Evolutionary conservation across 1,284 basidiomycete species (phyloP).

Genomic region (Inonotus obliquus): DNA sequence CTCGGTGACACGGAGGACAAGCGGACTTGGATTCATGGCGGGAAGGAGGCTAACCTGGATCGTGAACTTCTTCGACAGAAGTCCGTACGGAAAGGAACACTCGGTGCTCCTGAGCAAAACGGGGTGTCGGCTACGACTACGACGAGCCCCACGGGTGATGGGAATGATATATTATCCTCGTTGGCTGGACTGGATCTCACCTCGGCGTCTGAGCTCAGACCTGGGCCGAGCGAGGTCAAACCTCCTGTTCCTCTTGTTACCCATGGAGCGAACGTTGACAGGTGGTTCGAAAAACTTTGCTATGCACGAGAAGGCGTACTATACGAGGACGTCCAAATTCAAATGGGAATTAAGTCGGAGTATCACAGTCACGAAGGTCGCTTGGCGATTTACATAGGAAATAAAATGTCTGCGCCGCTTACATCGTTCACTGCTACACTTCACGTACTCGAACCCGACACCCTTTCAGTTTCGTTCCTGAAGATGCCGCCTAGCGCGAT

Average conservation of each 20-base stretch:
- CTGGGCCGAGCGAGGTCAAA: conserved; percentile 14
- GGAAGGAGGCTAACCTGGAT: conserved; percentile 86
- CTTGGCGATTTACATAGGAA: conserved; percentile 91
- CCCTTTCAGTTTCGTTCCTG: conserved; percentile 76
- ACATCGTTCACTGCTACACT: conserved; percentile 87
- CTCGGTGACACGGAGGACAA: conserved; percentile 90
- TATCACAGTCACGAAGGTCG: conserved; percentile 92
- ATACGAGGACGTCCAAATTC: conserved; percentile 93
- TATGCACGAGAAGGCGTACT: conserved; percentile 85
- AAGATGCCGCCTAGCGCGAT: conserved; percentile 86
- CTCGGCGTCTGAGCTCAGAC: conserved; percentile 30
- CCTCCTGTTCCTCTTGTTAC: conserved; percentile 44
- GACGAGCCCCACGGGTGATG: conserved; percentile 33
- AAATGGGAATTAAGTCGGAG: conserved; percentile 94
- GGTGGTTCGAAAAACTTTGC: conserved; percentile 86
- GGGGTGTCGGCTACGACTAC: conserved; percentile 22
- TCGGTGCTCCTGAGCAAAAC: conserved; percentile 20
- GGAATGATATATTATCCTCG: conserved; percentile 64
- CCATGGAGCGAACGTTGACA: conserved; percentile 68
- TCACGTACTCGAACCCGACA: conserved; percentile 67
- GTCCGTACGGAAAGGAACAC: conserved; percentile 37
- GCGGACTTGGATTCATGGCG: conserved; percentile 93
- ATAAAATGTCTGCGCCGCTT: conserved; percentile 86
- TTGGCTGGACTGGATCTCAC: conserved; percentile 81
- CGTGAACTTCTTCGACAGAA: conserved; percentile 51